These are phyloP conservation scores for Tricholoma flavovirens DNA, from an alignment of 768 basidiomycete species.

Conservation along the genomic window DNA sequence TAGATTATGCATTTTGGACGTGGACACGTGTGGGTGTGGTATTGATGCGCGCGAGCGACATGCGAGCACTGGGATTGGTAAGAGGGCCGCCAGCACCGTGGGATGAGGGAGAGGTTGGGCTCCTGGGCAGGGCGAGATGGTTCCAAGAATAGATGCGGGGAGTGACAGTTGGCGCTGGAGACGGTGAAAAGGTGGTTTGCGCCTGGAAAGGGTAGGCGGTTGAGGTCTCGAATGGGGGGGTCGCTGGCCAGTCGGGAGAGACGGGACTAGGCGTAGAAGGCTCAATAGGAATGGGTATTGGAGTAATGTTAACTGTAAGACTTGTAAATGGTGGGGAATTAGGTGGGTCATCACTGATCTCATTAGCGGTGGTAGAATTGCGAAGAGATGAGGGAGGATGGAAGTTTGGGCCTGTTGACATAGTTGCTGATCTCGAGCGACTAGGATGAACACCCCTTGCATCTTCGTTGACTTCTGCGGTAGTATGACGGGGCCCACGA, in stretches of 20 bases:
- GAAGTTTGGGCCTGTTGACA: constrained; percentile 18
- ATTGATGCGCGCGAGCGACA: constrained; percentile 52
- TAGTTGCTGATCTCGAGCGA: constrained; percentile 20
- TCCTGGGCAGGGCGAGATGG: constrained; percentile 20
- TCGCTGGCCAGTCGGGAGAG: constrained; percentile 23
- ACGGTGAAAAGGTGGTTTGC: constrained; percentile 34
- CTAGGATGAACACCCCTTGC: constrained; percentile 3
- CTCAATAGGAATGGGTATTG: constrained; percentile 28
- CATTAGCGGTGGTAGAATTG: constrained; percentile 19
- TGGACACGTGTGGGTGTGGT: constrained; percentile 38
- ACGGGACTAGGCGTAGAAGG: constrained; percentile 24
- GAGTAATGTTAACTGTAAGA: constrained; percentile 27
- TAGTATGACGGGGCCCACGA: constrained; percentile 9
- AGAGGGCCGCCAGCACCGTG: constrained; percentile 39
- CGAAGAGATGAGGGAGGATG: constrained; percentile 15
- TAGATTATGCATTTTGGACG: constrained; percentile 33
- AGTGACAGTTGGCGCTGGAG: constrained; percentile 50
- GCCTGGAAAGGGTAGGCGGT: constrained; percentile 14
- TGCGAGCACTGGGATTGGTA: constrained; percentile 52
- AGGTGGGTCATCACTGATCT: constrained; percentile 10
- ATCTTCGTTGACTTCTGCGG: constrained; percentile 4
- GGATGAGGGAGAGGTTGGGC: constrained; percentile 29
- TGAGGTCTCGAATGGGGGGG: constrained; percentile 23
- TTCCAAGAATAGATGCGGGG: constrained; percentile 55
- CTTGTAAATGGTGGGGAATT: constrained; percentile 16